Percentiles rank a stretch among this genome's conserved stretches.
Evolutionary conservation across 148 eudicot genomes (phyloP).

Genomic region (Simmondsia chinensis): DNA sequence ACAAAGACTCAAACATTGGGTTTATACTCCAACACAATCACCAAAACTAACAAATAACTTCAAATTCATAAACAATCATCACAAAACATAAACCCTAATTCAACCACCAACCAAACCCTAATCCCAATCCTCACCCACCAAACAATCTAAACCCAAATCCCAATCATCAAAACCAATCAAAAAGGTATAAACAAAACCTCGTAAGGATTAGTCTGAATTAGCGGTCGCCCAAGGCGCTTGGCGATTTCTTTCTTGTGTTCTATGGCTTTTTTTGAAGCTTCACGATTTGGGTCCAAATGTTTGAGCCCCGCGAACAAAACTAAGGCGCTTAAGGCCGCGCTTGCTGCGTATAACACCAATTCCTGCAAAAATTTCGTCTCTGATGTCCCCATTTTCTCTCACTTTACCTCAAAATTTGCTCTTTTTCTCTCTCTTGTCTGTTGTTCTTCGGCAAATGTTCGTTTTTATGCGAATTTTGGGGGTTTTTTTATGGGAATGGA

Average conservation of each 20-base stretch:
- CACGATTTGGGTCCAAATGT: constrained; percentile 86
- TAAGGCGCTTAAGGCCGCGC: constrained; percentile 79
- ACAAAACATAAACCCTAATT: too few species aligned
- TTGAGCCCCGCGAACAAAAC: constrained; percentile 62
- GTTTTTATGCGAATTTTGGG: too few species aligned
- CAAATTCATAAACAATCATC: background rate
- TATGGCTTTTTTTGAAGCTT: constrained; percentile 72
- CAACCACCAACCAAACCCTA: background rate
- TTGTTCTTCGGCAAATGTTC: background rate
- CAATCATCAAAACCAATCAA: background rate
- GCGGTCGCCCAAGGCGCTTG: constrained; percentile 77
- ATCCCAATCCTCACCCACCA: background rate
- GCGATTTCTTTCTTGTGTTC: constrained; percentile 78
- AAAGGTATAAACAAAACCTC: constrained; percentile 45
- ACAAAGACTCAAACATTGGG: too few species aligned
- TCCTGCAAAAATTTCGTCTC: constrained; percentile 64
- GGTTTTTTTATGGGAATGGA: too few species aligned
- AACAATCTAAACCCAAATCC: background rate
- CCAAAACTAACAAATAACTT: too few species aligned
- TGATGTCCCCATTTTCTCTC: constrained; percentile 24
- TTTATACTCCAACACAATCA: too few species aligned
- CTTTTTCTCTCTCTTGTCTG: background rate
- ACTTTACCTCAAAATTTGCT: background rate
- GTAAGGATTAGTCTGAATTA: constrained; percentile 66
- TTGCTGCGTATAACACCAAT: constrained; percentile 73